Base-by-base conservation (phyloP, 1,284 basidiomycete species). In the Neolentinus lepideus region DNA sequence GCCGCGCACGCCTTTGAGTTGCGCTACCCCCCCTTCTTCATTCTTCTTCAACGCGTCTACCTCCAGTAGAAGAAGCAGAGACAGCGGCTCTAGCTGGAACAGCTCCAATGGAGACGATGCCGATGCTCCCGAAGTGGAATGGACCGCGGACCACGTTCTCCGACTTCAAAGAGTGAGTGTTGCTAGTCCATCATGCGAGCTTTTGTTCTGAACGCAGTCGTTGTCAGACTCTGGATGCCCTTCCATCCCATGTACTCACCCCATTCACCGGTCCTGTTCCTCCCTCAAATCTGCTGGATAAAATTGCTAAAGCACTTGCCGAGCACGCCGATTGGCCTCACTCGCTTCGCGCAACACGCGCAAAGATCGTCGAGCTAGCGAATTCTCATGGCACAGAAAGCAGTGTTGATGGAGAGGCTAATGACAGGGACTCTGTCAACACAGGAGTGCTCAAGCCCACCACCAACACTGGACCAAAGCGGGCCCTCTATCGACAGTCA, bases 51-150 rank as follows among this genome's bases (percentile, higher is more conserved):
- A 25, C 27, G 47, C 79, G 2, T 69, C 79, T 2, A 66, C 76
- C 14, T 72, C 71, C 16, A 81, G 85, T 64, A 77, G 88, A 60
- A 85, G 84, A 66, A 89, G 86, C 68, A 82, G 84, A 9, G 85
- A 88, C 67, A 89, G 86, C 66, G 90, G 89, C 88, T 87, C 84
- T 67, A 88, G 85, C 66, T 90, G 88, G 88, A 88, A 85, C 67
- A 89, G 85, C 66, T 90, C 88, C 22, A 87, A 81, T 62, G 78
- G 78, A 61, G 79, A 83, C 54, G 64, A 69, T 51, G 74, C 69
- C 21, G 83, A 85, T 61, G 85, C 85, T 47, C 72, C 78, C 45
- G 82, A 83, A 56, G 80, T 72, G 54, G 85, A 89, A 59, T 91
- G 88, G 89, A 85, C 79, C 64, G 74, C 77, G 52, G 88, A 90